A percentile compares a stretch with the other conserved stretches of the same genome.
These are phyloP conservation scores for Ceratocystis destructans DNA, from an alignment of 2,329 filamentous ascomycete genomes.

Conservation along the genomic window DNA sequence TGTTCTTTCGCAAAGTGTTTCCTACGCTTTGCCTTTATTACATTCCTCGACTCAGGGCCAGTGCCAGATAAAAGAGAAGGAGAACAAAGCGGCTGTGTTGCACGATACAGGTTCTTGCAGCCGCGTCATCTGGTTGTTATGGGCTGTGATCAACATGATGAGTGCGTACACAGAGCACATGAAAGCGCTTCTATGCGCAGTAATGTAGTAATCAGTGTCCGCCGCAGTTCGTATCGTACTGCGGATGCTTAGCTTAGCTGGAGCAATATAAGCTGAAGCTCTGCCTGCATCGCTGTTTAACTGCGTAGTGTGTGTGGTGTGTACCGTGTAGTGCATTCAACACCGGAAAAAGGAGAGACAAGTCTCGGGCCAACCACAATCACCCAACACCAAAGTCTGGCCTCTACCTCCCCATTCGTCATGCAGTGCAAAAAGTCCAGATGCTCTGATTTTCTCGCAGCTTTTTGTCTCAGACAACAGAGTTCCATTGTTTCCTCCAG, in stretches of 20 bases:
- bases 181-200: too few species aligned
- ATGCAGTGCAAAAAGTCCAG: background rate
- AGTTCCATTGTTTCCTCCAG: background rate
- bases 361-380: slow-evolving; percentile 5
- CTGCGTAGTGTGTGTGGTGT: background rate
- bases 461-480: background rate
- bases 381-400: background rate
- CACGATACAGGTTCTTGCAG: background rate
- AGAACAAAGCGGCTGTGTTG: background rate
- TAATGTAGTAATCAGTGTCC: background rate
- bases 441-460: background rate
- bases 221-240: background rate
- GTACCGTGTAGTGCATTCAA: background rate
- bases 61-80: background rate
- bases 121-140: background rate
- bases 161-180: background rate
- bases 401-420: background rate
- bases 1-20: background rate
- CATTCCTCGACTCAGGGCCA: background rate
- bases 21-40: background rate
- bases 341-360: background rate
- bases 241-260: background rate
- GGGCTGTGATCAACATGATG: background rate
- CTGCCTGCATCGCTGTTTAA: too few species aligned
- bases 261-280: background rate